These are phyloP conservation scores for Encephalitozoon romaleae DNA, from an alignment of 371 early-diverging fungal genomes.

Conservation along the genomic window DNA sequence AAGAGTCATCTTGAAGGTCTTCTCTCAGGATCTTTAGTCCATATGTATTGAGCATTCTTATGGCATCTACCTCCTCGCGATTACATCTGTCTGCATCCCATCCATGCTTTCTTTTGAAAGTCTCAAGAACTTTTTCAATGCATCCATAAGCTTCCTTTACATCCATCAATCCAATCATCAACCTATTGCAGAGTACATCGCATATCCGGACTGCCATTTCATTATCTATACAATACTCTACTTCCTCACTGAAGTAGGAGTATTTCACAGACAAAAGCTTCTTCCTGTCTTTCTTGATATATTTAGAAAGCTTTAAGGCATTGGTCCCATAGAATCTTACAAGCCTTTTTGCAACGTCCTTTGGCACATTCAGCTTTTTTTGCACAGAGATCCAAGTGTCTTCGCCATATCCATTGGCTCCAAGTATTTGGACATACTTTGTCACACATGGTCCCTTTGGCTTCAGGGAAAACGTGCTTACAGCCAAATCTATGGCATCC, in stretches of 20 bases:
- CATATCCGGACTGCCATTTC: slow-evolving; percentile 85
- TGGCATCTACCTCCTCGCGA: slow-evolving; percentile 19
- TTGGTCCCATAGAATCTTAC: slow-evolving; percentile 82
- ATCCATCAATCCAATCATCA: slow-evolving; percentile 82
- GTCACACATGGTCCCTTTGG: slow-evolving; percentile 64
- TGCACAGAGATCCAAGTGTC: slow-evolving; percentile 78
- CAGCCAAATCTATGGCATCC: slow-evolving; percentile 81
- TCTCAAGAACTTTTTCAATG: slow-evolving; percentile 73
- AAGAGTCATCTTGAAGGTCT: neutral
- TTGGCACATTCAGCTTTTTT: slow-evolving; percentile 79
- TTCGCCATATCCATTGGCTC: slow-evolving; percentile 72
- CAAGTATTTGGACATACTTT: slow-evolving; percentile 70
- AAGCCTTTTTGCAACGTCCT: slow-evolving; percentile 81
- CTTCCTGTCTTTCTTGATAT: slow-evolving; percentile 49
- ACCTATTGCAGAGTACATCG: slow-evolving; percentile 81
- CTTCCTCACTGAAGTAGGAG: slow-evolving; percentile 85
- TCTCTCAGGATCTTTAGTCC: slow-evolving; percentile 12
- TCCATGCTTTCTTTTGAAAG: slow-evolving; percentile 53
- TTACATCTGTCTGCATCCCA: slow-evolving; percentile 29
- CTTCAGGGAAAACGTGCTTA: slow-evolving; percentile 65
- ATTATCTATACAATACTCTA: slow-evolving; percentile 75
- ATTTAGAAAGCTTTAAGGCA: slow-evolving; percentile 61
- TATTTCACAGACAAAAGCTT: slow-evolving; percentile 68
- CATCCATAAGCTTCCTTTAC: slow-evolving; percentile 77
- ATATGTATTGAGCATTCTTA: slow-evolving; percentile 1